Evolutionary conservation across 192 early-diverging fungal species (phyloP).

Genomic region (Diversispora epigaea): DNA sequence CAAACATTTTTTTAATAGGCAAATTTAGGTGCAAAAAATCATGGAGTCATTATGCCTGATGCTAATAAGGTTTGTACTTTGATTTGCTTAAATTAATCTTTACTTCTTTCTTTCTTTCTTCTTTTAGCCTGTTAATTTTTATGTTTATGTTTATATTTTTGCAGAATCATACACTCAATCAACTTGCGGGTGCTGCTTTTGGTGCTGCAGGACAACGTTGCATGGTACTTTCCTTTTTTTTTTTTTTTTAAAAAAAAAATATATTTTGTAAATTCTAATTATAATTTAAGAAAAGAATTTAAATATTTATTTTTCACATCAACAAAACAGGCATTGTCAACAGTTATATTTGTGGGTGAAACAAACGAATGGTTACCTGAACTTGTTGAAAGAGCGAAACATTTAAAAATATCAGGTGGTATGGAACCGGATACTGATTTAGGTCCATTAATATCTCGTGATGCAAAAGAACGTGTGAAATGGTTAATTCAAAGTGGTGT

Average conservation of each 20-base stretch:
- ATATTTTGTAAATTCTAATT: no score
- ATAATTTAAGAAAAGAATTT: no score
- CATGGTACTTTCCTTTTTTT: conserved; percentile 56
- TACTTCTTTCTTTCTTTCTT: neutral
- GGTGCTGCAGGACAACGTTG: conserved; percentile 98
- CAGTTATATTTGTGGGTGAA: conserved; percentile 86
- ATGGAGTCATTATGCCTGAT: conserved; percentile 91
- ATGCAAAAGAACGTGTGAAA: conserved; percentile 74
- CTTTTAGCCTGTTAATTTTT: neutral
- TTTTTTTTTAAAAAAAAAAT: neutral
- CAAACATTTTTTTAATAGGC: conserved; percentile 44
- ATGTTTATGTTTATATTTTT: neutral
- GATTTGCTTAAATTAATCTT: neutral
- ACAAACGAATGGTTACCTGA: conserved; percentile 83
- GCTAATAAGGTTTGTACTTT: conserved; percentile 65
- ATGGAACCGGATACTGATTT: conserved; percentile 85
- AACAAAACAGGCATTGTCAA: conserved; percentile 29
- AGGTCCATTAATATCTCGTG: conserved; percentile 83
- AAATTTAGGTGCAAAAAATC: conserved; percentile 97
- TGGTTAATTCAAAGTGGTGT: conserved; percentile 76
- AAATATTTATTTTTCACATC: no score
- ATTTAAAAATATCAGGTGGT: conserved; percentile 81
- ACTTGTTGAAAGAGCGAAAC: conserved; percentile 80
- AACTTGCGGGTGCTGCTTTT: conserved; percentile 90
- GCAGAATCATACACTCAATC: conserved; percentile 86